These are phyloP conservation scores for Botrytis cinerea DNA, from an alignment of 2,329 filamentous ascomycete genomes.

Conservation along the genomic window DNA sequence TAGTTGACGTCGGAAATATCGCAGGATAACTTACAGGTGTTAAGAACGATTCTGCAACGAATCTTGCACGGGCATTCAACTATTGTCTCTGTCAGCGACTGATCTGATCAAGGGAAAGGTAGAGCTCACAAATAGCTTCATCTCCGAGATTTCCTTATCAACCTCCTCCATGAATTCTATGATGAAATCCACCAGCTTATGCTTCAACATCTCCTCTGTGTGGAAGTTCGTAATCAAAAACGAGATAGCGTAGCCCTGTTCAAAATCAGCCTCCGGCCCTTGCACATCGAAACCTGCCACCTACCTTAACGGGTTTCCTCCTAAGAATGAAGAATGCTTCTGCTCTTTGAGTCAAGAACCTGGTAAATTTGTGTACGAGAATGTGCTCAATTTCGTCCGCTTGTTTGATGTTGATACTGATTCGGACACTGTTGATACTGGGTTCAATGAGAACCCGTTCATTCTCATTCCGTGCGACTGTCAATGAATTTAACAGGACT, in stretches of 20 bases:
- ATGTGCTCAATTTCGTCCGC: slow-evolving; percentile 99
- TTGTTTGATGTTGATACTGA: slow-evolving; percentile 99
- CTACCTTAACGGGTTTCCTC: slow-evolving; percentile 90
- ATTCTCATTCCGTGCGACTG: slow-evolving; percentile 92
- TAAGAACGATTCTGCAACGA: slow-evolving; percentile 97
- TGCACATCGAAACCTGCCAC: slow-evolving; percentile 12
- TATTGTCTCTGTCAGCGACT: slow-evolving; percentile 47
- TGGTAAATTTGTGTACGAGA: slow-evolving; percentile 95
- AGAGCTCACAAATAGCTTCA: slow-evolving; percentile 93
- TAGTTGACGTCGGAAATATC: neutral
- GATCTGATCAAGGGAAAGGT: neutral
- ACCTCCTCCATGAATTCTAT: slow-evolving; percentile 99
- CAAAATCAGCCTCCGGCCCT: slow-evolving; percentile 29
- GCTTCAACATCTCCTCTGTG: slow-evolving; percentile 97
- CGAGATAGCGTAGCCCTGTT: slow-evolving; percentile 96
- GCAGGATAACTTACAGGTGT: slow-evolving; percentile 67
- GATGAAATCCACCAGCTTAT: slow-evolving; percentile 98
- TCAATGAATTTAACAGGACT: slow-evolving; percentile 87
- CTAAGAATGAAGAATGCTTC: slow-evolving; percentile 96
- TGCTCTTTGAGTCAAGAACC: slow-evolving; percentile 93
- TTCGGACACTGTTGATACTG: slow-evolving; percentile 92
- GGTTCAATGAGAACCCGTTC: slow-evolving; percentile 96
- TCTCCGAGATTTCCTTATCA: slow-evolving; percentile 99
- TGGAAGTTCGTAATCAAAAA: slow-evolving; percentile 99
- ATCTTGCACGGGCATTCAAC: slow-evolving; percentile 95